phyloP scores from a whole-genome alignment of 306 rosid genomes.

The Mimosa bimucronata region DNA sequence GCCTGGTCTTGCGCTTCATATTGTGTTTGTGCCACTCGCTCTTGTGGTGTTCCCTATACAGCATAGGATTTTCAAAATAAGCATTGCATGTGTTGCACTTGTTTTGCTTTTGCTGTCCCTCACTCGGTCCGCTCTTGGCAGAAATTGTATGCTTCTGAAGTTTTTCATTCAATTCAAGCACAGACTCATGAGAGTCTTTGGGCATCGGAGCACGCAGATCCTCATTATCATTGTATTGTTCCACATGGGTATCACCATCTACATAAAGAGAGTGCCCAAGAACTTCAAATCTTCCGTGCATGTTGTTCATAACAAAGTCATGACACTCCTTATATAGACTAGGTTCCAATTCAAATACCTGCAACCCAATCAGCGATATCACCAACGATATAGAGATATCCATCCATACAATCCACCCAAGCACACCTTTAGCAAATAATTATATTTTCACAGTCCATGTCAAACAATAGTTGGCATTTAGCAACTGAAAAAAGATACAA shows the following conservation, averaged over 20 bases:
- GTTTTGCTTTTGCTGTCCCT: constrained; percentile 67
- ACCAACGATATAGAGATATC: neutral
- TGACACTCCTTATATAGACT: constrained; percentile 81
- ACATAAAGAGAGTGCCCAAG: constrained; percentile 77
- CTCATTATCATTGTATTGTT: constrained; percentile 69
- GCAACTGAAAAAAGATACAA: neutral
- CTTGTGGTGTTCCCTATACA: constrained; percentile 87
- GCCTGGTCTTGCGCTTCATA: constrained; percentile 77
- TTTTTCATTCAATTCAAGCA: constrained; percentile 58
- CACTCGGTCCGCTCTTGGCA: constrained; percentile 36
- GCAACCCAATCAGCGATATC: constrained; percentile 28
- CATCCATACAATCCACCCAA: neutral
- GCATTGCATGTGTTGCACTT: constrained; percentile 74
- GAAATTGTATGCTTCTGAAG: constrained; percentile 69
- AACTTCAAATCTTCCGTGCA: constrained; percentile 87
- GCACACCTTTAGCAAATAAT: neutral
- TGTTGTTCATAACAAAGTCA: constrained; percentile 58
- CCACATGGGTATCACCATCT: constrained; percentile 75
- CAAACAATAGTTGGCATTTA: neutral
- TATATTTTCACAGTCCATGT: neutral
- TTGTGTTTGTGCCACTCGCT: constrained; percentile 97
- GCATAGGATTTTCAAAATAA: constrained; percentile 58
- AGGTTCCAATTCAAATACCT: constrained; percentile 84
- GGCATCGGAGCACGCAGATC: constrained; percentile 47
- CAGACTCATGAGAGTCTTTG: constrained; percentile 52